Percentiles rank a stretch among this genome's conserved stretches.
phyloP scores from a whole-genome alignment of 2,329 filamentous ascomycete species.

The Penicillium rolfsii region DNA sequence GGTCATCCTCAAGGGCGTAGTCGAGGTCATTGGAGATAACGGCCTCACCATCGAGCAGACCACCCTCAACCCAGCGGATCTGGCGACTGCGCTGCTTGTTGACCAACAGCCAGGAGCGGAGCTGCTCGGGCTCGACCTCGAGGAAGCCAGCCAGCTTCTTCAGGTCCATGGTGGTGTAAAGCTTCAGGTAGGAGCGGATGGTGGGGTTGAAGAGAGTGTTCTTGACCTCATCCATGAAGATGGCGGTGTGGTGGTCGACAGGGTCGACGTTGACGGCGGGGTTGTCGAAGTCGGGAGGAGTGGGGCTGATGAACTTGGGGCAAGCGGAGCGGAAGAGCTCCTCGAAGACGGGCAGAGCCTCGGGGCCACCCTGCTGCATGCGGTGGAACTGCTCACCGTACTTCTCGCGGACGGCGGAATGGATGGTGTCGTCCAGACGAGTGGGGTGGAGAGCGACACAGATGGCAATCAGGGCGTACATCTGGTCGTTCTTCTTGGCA shows the following conservation, averaged over 20 bases:
- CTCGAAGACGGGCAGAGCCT: slow-evolving; percentile 94
- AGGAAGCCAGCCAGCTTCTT: slow-evolving; percentile 98
- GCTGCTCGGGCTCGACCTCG: slow-evolving; percentile 93
- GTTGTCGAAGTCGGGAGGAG: slow-evolving; percentile 96
- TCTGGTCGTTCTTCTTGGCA: slow-evolving; percentile 99
- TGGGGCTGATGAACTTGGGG: slow-evolving; percentile 99
- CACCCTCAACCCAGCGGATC: slow-evolving; percentile 88
- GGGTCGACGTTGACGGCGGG: slow-evolving; percentile 95
- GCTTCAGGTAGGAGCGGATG: slow-evolving; percentile 96
- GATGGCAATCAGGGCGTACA: slow-evolving; percentile 98
- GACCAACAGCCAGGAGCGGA: slow-evolving; percentile 89
- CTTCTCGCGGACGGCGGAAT: slow-evolving; percentile 97
- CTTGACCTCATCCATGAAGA: slow-evolving; percentile 99
- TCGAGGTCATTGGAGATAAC: slow-evolving; percentile 94
- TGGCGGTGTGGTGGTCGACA: slow-evolving; percentile 91
- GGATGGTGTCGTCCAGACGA: slow-evolving; percentile 96
- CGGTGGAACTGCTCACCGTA: slow-evolving; percentile 97
- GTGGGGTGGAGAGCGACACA: slow-evolving; percentile 98
- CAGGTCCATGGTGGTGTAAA: slow-evolving; percentile 99
- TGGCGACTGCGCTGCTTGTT: slow-evolving; percentile 99
- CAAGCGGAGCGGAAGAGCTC: slow-evolving; percentile 97
- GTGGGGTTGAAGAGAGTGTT: slow-evolving; percentile 98
- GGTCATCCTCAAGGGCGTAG: slow-evolving; percentile 93
- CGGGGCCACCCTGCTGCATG: slow-evolving; percentile 93
- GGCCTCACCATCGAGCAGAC: slow-evolving; percentile 86